A percentile compares a stretch with the other conserved stretches of the same genome.
Evolutionary conservation across 2,329 filamentous ascomycete species (phyloP).

Genomic region (Aspergillus pseudoterreus): DNA sequence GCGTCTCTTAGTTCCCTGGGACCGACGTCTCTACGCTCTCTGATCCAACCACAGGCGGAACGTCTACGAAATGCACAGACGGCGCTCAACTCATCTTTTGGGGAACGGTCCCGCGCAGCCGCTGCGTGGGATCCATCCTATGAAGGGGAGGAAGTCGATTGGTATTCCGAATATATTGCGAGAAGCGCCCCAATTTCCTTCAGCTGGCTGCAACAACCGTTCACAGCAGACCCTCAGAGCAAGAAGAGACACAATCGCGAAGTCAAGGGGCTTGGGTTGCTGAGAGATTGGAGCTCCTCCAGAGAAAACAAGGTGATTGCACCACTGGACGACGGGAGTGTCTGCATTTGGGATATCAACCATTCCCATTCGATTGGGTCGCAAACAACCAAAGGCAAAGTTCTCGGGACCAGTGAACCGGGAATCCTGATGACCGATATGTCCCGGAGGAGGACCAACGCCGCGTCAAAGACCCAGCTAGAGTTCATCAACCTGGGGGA

Average conservation of each 20-base stretch:
- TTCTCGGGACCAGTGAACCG: conserved; percentile 62
- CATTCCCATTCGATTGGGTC: conserved; percentile 28
- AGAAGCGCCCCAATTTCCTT: conserved; percentile 70
- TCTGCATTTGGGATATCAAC: conserved; percentile 80
- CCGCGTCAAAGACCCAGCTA: conserved; percentile 24
- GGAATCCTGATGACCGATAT: conserved; percentile 67
- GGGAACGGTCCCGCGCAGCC: conserved; percentile 28
- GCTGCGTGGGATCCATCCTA: conserved; percentile 83
- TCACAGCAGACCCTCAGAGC: conserved; percentile 30
- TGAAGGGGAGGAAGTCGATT: conserved; percentile 67
- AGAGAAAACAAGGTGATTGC: conserved; percentile 63
- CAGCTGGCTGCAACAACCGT: conserved; percentile 70
- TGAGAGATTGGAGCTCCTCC: conserved; percentile 51
- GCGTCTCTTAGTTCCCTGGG: conserved; percentile 29
- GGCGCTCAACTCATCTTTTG: conserved; percentile 17
- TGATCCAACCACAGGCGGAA: conserved; percentile 28
- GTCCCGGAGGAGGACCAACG: conserved; percentile 54
- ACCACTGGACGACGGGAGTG: conserved; percentile 78
- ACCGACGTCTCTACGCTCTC: conserved; percentile 28
- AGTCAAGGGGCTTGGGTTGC: conserved; percentile 69
- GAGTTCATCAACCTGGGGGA: conserved; percentile 61
- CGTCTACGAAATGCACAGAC: neutral
- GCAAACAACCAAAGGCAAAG: conserved; percentile 47
- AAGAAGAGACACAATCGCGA: conserved; percentile 50
- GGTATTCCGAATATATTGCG: conserved; percentile 87